Base-by-base conservation (phyloP, 768 basidiomycete species). In the Gautieria morchelliformis region DNA sequence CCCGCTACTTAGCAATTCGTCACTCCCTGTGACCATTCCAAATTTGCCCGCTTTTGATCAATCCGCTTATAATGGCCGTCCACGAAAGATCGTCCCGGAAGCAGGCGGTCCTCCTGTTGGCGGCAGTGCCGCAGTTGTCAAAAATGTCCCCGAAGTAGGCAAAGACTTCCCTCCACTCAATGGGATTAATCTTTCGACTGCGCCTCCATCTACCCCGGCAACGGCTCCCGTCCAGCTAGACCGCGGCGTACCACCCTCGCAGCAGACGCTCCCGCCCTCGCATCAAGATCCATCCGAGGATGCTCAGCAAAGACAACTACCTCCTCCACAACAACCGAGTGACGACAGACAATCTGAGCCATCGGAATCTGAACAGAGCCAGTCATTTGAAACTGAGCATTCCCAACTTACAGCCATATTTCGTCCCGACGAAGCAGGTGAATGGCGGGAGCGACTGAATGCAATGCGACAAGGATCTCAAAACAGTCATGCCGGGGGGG, bases 1-100 rank as follows among this genome's bases (percentile, higher is more conserved):
- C 64, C 87, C 90, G 2, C 75, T 92, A 20, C 70, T 85, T 58
- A 82, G 78, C 63, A 88, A 82, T 65, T 69, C 84, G 30, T 75
- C 80, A 49, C 77, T 84, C 54, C 79, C 84, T 39, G 75, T 86
- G 60, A 73, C 83, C 40, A 72, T 87, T 57, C 85, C 84, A 51
- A 87, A 87, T 63, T 78, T 85, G 15, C 83, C 86, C 49, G 77
- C 83, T 10, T 89, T 87, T 63, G 89, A 91, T 51, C 74, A 82
- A 63, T 80, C 85, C 63, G 74, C 79, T 20, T 90, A 82, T 67
- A 89, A 87, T 62, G 84, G 87, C 33, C 82, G 89, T 45, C 90
- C 89, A 12, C 78, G 89, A 62, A 93, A 93, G 68, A 75, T 81
- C 42, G 77, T 92, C 58, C 85, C 88, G 19, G 89, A 93, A 62